These are phyloP conservation scores for Podospora didyma DNA, from an alignment of 495 filamentous ascomycete species.

Conservation along the genomic window DNA sequence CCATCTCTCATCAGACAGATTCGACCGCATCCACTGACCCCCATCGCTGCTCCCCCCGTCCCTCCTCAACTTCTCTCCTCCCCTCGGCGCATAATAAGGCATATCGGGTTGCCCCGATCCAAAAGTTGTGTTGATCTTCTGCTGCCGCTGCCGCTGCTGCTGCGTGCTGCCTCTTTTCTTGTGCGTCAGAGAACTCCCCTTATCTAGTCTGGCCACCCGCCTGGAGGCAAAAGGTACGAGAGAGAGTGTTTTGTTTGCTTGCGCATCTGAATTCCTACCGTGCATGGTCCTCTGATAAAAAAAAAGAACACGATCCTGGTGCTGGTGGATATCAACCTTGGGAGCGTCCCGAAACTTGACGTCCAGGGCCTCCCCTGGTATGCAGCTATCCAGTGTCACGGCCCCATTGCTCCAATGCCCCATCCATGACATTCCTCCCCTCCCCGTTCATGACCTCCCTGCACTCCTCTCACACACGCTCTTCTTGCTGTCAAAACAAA, in stretches of 20 bases:
- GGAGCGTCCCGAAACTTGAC: slow-evolving; percentile 23
- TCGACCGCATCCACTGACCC: no score
- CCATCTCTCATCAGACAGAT: no score
- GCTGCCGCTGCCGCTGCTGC: no score
- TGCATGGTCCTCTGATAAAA: not conserved
- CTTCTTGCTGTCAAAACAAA: slow-evolving; percentile 19
- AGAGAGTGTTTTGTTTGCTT: no score
- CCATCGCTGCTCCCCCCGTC: no score
- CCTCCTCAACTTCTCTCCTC: not conserved
- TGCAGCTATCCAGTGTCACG: slow-evolving; percentile 29
- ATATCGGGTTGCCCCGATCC: no score
- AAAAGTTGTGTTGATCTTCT: no score
- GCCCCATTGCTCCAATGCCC: slow-evolving; percentile 6
- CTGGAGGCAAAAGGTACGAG: not conserved
- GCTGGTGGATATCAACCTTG: slow-evolving; percentile 13
- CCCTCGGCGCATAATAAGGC: no score
- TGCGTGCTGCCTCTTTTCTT: no score
- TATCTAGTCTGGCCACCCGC: not conserved
- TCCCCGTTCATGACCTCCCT: slow-evolving; percentile 18
- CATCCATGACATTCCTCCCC: slow-evolving; percentile 22
- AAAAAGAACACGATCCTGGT: not conserved
- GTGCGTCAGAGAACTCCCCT: no score
- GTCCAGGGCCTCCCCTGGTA: slow-evolving; percentile 29
- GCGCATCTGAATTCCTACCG: slow-evolving; percentile 2
- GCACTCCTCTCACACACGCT: slow-evolving; percentile 22